Conservation (phyloP, 106 monocot genomes). For the Dioscorea zingiberensis region DNA sequence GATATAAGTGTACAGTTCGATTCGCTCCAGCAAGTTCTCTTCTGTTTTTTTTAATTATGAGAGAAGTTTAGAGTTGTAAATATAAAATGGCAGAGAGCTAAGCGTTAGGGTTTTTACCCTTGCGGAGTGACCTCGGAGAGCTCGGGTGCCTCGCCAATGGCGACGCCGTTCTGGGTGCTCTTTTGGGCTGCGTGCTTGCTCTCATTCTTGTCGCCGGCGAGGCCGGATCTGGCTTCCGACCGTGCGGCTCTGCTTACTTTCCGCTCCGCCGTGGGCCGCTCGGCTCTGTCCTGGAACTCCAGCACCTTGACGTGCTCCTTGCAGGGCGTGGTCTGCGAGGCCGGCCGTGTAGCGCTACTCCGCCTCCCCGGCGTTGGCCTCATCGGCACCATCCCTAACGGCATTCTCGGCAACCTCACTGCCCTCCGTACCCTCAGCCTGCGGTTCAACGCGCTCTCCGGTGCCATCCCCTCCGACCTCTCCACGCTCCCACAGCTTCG, state of each 20-base stretch:
- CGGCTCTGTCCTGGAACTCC: conserved; percentile 24
- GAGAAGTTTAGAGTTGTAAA: too few relatives aligned
- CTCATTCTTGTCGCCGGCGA: not conserved
- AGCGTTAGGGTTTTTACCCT: too few relatives aligned
- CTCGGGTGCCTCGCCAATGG: too few relatives aligned
- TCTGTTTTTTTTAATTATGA: too few relatives aligned
- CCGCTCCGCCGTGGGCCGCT: conserved; percentile 26
- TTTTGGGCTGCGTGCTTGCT: not conserved
- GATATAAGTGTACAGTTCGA: too few relatives aligned
- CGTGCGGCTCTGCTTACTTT: conserved; percentile 19
- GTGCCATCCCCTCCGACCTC: conserved; percentile 30
- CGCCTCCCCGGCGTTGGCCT: conserved; percentile 42
- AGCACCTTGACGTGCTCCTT: conserved; percentile 26
- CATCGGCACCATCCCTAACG: conserved; percentile 23
- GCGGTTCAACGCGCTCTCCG: conserved; percentile 37
- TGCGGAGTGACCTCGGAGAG: too few relatives aligned
- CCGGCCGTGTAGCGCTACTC: conserved; percentile 23
- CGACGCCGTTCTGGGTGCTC: not conserved
- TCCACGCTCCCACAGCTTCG: conserved; percentile 20
- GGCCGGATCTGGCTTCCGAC: conserved; percentile 21
- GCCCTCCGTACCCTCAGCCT: conserved; percentile 28
- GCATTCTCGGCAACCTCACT: conserved; percentile 26
- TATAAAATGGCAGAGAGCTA: too few relatives aligned
- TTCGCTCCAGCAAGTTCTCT: too few relatives aligned
- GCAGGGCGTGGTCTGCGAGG: conserved; percentile 26